A percentile compares a stretch with the other conserved stretches of the same genome.
phyloP scores from a whole-genome alignment of 202 grass and related monocot genomes.

The Setaria italica region DNA sequence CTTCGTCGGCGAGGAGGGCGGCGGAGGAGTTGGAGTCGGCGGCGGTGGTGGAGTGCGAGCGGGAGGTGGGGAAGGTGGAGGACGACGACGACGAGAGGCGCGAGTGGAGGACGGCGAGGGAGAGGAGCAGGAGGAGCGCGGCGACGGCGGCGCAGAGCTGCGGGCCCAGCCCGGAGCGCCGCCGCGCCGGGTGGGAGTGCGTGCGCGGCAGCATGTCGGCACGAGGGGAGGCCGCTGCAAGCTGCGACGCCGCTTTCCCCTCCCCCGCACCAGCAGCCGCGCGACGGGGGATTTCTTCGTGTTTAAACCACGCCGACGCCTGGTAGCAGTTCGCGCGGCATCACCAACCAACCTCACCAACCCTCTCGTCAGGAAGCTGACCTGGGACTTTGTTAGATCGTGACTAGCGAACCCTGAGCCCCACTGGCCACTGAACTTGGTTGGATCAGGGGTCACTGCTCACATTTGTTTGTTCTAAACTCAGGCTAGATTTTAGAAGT shows the following conservation, averaged over 20 bases:
- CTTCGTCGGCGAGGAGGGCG: constrained; percentile 47
- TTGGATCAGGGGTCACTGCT: not conserved
- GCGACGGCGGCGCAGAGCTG: constrained; percentile 76
- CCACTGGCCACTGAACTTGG: not conserved
- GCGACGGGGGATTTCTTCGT: constrained; percentile 39
- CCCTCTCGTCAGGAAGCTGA: constrained; percentile 10
- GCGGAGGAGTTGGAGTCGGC: constrained; percentile 45
- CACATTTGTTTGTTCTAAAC: not conserved
- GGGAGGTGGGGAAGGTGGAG: constrained; percentile 37
- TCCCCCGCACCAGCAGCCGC: constrained; percentile 25
- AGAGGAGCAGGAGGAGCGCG: constrained; percentile 78
- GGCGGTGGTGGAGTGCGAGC: constrained; percentile 31
- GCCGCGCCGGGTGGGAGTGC: constrained; percentile 64
- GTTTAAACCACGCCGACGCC: constrained; percentile 48
- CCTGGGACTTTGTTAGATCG: not conserved
- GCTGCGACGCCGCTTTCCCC: constrained; percentile 38
- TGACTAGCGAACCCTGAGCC: not conserved
- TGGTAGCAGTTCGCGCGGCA: constrained; percentile 13
- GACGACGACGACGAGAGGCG: constrained; percentile 71
- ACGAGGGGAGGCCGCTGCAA: not conserved
- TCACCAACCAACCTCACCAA: constrained; percentile 46
- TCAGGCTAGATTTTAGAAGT: not conserved
- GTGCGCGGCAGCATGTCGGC: constrained; percentile 62
- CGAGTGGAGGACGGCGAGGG: constrained; percentile 79
- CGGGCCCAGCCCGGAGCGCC: constrained; percentile 66